These are phyloP conservation scores for Ceratobasidium sp. DNA, from an alignment of 1,284 basidiomycete genomes.

Conservation along the genomic window DNA sequence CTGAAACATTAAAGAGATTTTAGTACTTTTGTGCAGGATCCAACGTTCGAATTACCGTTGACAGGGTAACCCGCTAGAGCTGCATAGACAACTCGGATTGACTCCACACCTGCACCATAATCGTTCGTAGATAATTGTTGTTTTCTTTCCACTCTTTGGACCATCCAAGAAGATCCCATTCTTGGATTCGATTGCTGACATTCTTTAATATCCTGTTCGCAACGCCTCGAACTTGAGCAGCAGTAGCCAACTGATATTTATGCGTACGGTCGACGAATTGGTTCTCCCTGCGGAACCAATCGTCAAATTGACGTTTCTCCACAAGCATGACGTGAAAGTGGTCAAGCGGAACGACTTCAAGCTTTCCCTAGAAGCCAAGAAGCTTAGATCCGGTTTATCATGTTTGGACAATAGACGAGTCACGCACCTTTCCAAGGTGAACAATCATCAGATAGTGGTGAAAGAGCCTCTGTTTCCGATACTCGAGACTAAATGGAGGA, in stretches of 20 bases:
- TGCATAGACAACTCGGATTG: conserved; percentile 25
- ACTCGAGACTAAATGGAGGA: conserved; percentile 15
- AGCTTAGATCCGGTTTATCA: background rate
- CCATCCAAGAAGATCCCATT: conserved; percentile 34
- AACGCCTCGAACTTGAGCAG: conserved; percentile 27
- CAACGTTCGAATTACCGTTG: too few relatives aligned
- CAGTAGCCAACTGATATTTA: conserved; percentile 22
- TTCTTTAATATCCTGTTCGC: conserved; percentile 22
- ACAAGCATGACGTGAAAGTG: conserved; percentile 15
- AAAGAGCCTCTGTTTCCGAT: conserved; percentile 31
- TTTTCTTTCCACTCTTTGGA: conserved; percentile 23
- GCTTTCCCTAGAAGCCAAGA: conserved; percentile 2
- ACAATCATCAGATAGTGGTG: conserved; percentile 34
- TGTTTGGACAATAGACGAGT: background rate
- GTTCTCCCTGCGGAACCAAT: conserved; percentile 35
- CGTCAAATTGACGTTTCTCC: conserved; percentile 35
- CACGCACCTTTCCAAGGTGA: conserved; percentile 27
- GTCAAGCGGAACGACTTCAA: conserved; percentile 15
- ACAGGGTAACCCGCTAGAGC: too few relatives aligned
- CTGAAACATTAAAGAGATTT: too few relatives aligned
- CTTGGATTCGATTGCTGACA: conserved; percentile 7
- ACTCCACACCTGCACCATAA: conserved; percentile 34
- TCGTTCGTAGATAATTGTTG: conserved; percentile 20
- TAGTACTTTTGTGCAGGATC: too few relatives aligned
- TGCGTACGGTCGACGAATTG: conserved; percentile 14